These are phyloP conservation scores for Rhynchosporium secalis DNA, from an alignment of 2,329 filamentous ascomycete species.

Conservation along the genomic window DNA sequence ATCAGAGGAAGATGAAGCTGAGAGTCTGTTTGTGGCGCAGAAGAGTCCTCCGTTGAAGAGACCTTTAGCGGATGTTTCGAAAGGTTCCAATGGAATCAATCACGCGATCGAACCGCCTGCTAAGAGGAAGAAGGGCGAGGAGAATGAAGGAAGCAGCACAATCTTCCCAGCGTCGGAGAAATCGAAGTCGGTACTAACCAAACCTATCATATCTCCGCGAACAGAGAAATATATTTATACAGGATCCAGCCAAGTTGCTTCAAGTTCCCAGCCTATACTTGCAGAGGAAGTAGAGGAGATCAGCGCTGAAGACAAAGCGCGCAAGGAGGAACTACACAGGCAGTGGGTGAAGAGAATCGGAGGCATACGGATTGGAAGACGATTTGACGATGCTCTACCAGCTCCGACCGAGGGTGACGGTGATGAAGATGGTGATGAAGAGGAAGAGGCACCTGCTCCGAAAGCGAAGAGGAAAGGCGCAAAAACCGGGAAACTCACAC, in stretches of 20 bases:
- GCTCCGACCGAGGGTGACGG: constrained; percentile 49
- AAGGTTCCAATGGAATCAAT: constrained; percentile 49
- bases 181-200: constrained; percentile 25
- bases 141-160: constrained; percentile 44
- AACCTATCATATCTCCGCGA: constrained; percentile 41
- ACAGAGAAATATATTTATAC: constrained; percentile 56
- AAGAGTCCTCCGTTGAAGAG: constrained; percentile 46
- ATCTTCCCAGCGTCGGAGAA: constrained; percentile 41
- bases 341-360: constrained; percentile 91
- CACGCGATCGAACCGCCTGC: constrained; percentile 39
- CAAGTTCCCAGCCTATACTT: constrained; percentile 28
- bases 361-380: constrained; percentile 60
- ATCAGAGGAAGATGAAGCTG: constrained; percentile 34
- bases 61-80: constrained; percentile 50
- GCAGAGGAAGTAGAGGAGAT: constrained; percentile 46
- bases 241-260: constrained; percentile 39
- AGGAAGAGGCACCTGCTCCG: constrained; percentile 52
- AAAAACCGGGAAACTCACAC: constrained; percentile 80
- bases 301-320: constrained; percentile 53
- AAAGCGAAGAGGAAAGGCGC: constrained; percentile 67
- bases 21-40: constrained; percentile 21
- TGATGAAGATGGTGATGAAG: constrained; percentile 58
- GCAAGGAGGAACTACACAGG: constrained; percentile 72
- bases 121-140: constrained; percentile 49
- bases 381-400: constrained; percentile 55